Evolutionary conservation across 139 green algal genomes (phyloP), one percentile per base, ranked within the genome.

Genomic region (Deuterostichococcus epilithicus): DNA sequence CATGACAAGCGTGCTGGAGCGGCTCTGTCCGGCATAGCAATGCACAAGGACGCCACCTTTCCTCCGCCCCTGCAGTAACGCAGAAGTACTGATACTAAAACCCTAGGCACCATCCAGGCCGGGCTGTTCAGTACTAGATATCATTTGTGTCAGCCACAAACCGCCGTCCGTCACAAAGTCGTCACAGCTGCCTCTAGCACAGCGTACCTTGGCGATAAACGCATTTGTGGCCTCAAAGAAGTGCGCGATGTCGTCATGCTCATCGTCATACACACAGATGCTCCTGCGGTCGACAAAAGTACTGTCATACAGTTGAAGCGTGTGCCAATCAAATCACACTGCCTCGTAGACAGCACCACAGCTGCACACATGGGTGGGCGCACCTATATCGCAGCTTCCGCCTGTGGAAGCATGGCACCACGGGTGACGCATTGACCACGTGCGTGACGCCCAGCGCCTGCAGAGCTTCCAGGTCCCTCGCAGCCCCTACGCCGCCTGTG

Each of bases 361-460:
- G n/a, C n/a, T n/a, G n/a, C n/a, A n/a, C n/a, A n/a, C n/a, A n/a
- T n/a, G n/a, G n/a, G n/a, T n/a, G n/a, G n/a, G n/a, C n/a, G n/a
- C n/a, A n/a, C n/a, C n/a, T n/a, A 20, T 63, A 63, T 3, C 52
- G 52, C 52, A 63, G 52, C 52, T 20, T 23, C 32, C 37, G n/a
- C 28, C 68, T 42, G 59, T 81, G 77, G 72, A 83, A 88, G 78
- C 82, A 86, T 18, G 86, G 83, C 63, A 90, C 80, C 0, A 82
- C 45, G 32, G 87, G 85, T 2, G 77, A 42, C 35, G 75, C 76
- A 60, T 85, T 85, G 2, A 85, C 30, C 28, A 85, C 66, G 39
- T 85, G 76, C 28, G 80, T 79, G 13, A 85, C 45, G 4, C 80
- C 80, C 25, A 34, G 34, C 47, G 81, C 78, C 28, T 76, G 58